Evolutionary conservation across 495 filamentous ascomycete genomes (phyloP), one percentile per base, ranked within the genome.

Genomic region (Hyaloscypha hepaticicola): DNA sequence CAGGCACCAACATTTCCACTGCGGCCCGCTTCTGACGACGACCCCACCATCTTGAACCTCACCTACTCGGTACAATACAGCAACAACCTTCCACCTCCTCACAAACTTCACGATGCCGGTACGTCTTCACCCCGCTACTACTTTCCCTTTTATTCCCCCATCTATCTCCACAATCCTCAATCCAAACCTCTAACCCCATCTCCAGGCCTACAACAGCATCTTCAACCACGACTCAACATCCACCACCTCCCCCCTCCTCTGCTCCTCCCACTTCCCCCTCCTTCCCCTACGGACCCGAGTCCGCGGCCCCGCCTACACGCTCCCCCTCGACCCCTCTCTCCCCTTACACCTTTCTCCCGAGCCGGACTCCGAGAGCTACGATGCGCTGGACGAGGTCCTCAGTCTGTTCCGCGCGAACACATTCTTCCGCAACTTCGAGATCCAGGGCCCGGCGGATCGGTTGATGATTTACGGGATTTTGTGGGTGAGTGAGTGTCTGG

Each of bases 351-450:
- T 85, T 70, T 86, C 88, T 61, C 86, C 96, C 66, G 88, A 96
- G 75, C 86, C 91, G 38, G 89, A 93, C 72, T 87, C 84, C 75
- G 90, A 95, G 73, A 89, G 87, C 66, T 98, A 98, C 80, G 95
- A 99, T 82, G 88, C 93, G 60, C 83, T 97, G 9, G 95, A 99
- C 77, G 95, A 99, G 78, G 88, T 93, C 29, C 84, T 99, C 55
- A 87, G 86, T 2, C 86, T 97, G 29, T 99, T 97, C 85, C 91
- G 95, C 58, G 94, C 96, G 74, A 98, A 99, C 80, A 97, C 95
- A 48, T 88, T 99, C 73, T 99, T 99, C 82, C 90, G 96, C 69
- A 99, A 99, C 82, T 99, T 99, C 73, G 96, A 97, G 82, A 96
- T 98, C 85, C 93, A 96, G 74, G 95, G 95, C 21, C 91, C 92